Evolutionary conservation across 495 filamentous ascomycete species (phyloP).

Genomic region (Hyaloscypha variabilis): DNA sequence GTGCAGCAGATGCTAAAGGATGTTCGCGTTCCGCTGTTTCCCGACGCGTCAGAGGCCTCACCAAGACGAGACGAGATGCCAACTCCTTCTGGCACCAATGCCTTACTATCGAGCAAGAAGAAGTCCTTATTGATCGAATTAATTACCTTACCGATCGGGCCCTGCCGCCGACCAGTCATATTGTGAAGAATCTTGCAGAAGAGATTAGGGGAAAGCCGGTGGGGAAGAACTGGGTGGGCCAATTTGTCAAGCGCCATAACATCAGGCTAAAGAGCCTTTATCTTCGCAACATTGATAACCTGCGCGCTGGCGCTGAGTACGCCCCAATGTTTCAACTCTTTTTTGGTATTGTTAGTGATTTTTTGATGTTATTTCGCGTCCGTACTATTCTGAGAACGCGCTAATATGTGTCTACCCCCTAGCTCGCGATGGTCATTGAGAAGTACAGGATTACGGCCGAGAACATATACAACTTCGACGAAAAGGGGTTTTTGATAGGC

Average conservation of each 20-base stretch:
- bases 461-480: no score
- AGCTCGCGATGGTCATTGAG: no score
- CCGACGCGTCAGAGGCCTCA: no score
- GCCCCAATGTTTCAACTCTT: slow-evolving; percentile 9
- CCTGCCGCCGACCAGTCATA: slow-evolving; percentile 17
- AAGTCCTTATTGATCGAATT: slow-evolving; percentile 13
- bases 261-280: no score
- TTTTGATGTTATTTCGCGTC: slow-evolving; percentile 1
- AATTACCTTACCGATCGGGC: slow-evolving; percentile 14
- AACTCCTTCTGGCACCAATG: slow-evolving; percentile 7
- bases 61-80: slow-evolving; percentile 1
- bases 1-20: no score
- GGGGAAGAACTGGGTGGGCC: slow-evolving; percentile 15
- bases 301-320: slow-evolving; percentile 1
- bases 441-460: no score
- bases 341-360: slow-evolving; percentile 6
- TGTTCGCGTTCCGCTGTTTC: no score
- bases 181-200: slow-evolving; percentile 18
- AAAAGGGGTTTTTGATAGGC: no score
- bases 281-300: no score
- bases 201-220: slow-evolving; percentile 11
- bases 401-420: slow-evolving; percentile 36
- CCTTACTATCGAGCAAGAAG: slow-evolving; percentile 13
- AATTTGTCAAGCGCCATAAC: slow-evolving; percentile 13
- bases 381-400: slow-evolving; percentile 11